Base-by-base conservation (phyloP, 192 early-diverging fungal species). In the Hyaloraphidium curvatum region DNA sequence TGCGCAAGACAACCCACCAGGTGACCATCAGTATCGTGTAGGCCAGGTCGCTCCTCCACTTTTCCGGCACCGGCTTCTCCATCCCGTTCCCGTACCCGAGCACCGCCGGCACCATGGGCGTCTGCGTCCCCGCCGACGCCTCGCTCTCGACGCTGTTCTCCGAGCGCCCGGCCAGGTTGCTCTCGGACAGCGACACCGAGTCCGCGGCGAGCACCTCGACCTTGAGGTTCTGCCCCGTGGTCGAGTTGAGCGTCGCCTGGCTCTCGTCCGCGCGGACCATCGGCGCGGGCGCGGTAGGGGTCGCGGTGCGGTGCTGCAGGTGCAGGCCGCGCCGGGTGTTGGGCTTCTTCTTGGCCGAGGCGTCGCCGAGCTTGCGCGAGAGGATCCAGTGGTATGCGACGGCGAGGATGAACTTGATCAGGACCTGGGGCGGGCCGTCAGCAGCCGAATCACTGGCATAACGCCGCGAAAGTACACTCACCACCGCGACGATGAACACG, bases 301-400 rank as follows among this genome's bases (percentile, higher is more conserved):
- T 7, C 40, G 40, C 40, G 40, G 19, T 23, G 40, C 40, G 40
- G n/a, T 41, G 19, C 3, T 23, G 40, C n/a, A 21, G 19, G 19
- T 41, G 19, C 19, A 17, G 40, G 9, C 11, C 19, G 16, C 40
- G 40, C n/a, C 19, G 19, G 7, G 9, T 17, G 1, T 17, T 21
- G 22, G 19, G 40, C 19, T 41, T 41, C 40, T 41, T 17, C n/a
- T 30, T 27, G 50, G 33, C 33, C 7, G 33, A 37, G 33, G 33
- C 33, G 30, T 75, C 72, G 9, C 89, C 89, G n/a, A 92, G 67
- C 28, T 73, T 62, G 58, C 78, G 70, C 23, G 77, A 76, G 55
- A 88, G 64, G 62, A 84, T 73, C 87, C 87, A 90, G 26, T 76
- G 76, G 68, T 88, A 90, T 30, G 76, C 62, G 25, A 89, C 63